Evolutionary conservation across 805 yeast genomes (phyloP).

Genomic region (Suhomyces vadensis): DNA sequence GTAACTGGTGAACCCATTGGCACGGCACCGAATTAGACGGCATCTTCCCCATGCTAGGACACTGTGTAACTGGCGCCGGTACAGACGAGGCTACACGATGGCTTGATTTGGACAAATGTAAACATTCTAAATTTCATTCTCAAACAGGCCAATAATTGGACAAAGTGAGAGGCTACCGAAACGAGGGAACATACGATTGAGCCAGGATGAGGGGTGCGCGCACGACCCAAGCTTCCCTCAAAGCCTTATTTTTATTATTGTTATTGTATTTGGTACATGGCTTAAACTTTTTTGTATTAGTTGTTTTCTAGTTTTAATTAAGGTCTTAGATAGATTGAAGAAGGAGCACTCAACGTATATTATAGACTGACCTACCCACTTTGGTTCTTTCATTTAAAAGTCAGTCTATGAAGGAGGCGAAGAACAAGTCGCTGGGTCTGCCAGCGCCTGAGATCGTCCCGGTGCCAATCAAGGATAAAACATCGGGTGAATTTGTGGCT

Average conservation of each 20-base stretch:
- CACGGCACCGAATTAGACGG: too few relatives aligned
- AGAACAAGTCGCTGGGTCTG: background rate
- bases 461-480: background rate
- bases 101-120: constrained; percentile 2
- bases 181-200: background rate
- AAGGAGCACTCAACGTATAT: background rate
- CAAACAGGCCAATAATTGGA: background rate
- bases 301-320: background rate
- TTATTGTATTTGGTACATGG: too few relatives aligned
- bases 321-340: background rate
- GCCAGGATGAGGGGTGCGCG: background rate
- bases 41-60: too few relatives aligned
- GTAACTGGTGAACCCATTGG: too few relatives aligned
- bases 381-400: constrained; percentile 5
- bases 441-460: background rate
- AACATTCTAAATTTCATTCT: background rate
- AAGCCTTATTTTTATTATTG: constrained; percentile 1
- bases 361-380: constrained; percentile 5
- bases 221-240: background rate
- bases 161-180: background rate
- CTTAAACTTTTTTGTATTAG: too few relatives aligned
- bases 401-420: constrained; percentile 7
- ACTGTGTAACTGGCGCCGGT: too few relatives aligned
- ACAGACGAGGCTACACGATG: background rate
- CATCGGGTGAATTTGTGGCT: background rate